These are phyloP conservation scores for Brassica juncea DNA, from an alignment of 345 rosid species.

Conservation along the genomic window DNA sequence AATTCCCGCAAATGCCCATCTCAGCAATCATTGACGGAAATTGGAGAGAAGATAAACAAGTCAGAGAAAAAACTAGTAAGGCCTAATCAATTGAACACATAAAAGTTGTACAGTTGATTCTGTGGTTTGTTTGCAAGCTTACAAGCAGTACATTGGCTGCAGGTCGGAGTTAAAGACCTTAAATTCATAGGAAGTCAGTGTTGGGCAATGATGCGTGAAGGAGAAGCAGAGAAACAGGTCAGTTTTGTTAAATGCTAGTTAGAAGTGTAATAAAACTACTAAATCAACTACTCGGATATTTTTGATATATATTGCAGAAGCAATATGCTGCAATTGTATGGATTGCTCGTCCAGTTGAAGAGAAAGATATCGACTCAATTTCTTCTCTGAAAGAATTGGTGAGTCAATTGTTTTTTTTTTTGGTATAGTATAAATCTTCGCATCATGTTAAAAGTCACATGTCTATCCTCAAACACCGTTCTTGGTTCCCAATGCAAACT, in stretches of 20 bases:
- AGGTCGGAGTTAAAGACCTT: constrained; percentile 78
- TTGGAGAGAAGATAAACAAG: constrained; percentile 68
- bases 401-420: constrained; percentile 30
- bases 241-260: constrained; percentile 4
- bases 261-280: constrained; percentile 4
- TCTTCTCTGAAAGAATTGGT: constrained; percentile 71
- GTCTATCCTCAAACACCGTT: background rate
- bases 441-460: background rate
- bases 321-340: constrained; percentile 93
- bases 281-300: background rate
- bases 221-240: constrained; percentile 96
- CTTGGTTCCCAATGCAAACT: constrained; percentile 13
- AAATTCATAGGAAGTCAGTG: constrained; percentile 64
- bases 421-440: background rate
- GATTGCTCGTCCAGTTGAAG: constrained; percentile 87
- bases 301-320: constrained; percentile 55
- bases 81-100: background rate
- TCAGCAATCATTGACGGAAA: constrained; percentile 53
- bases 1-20: constrained; percentile 79
- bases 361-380: constrained; percentile 54
- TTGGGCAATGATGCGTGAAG: constrained; percentile 94
- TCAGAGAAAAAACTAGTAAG: constrained; percentile 66
- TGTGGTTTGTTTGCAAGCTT: constrained; percentile 9
- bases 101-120: background rate
- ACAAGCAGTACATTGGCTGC: constrained; percentile 31